Percentiles rank a stretch among this genome's conserved stretches.
These are phyloP conservation scores for Penicillium sp. DNA, from an alignment of 2,329 filamentous ascomycete species.

Conservation along the genomic window DNA sequence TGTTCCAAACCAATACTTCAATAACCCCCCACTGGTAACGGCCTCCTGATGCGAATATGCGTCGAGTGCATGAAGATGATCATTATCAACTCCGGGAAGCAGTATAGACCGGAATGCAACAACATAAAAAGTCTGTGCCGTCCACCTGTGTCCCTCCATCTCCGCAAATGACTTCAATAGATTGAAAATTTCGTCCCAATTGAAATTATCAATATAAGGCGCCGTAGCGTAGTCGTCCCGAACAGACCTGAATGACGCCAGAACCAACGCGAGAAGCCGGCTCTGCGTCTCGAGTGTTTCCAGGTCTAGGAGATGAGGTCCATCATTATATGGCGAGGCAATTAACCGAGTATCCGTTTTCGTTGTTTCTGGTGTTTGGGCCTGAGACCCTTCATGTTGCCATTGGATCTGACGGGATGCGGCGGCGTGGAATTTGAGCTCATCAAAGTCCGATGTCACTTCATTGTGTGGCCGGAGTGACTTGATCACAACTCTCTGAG, in stretches of 20 bases:
- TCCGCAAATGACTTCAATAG: slow-evolving; percentile 59
- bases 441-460: slow-evolving; percentile 38
- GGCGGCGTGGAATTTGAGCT: slow-evolving; percentile 40
- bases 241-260: slow-evolving; percentile 66
- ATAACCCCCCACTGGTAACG: slow-evolving; percentile 74
- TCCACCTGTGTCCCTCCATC: slow-evolving; percentile 60
- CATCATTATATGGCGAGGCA: slow-evolving; percentile 75
- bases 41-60: slow-evolving; percentile 81
- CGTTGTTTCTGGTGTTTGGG: slow-evolving; percentile 3
- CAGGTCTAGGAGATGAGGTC: slow-evolving; percentile 74
- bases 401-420: slow-evolving; percentile 37
- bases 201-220: slow-evolving; percentile 74
- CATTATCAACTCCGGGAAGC: slow-evolving; percentile 67
- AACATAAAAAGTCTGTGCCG: slow-evolving; percentile 72
- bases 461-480: slow-evolving; percentile 36
- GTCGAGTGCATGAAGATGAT: slow-evolving; percentile 73
- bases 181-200: slow-evolving; percentile 70
- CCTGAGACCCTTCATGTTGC: slow-evolving; percentile 3
- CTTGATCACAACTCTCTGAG: background rate
- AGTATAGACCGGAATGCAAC: slow-evolving; percentile 82
- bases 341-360: slow-evolving; percentile 53
- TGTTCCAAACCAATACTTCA: slow-evolving; percentile 93
- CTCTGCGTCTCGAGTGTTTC: slow-evolving; percentile 67
- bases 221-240: slow-evolving; percentile 76
- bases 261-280: slow-evolving; percentile 71